These are phyloP conservation scores for Filobasidium uniguttulatum DNA, from an alignment of 1,284 basidiomycete species.

Conservation along the genomic window DNA sequence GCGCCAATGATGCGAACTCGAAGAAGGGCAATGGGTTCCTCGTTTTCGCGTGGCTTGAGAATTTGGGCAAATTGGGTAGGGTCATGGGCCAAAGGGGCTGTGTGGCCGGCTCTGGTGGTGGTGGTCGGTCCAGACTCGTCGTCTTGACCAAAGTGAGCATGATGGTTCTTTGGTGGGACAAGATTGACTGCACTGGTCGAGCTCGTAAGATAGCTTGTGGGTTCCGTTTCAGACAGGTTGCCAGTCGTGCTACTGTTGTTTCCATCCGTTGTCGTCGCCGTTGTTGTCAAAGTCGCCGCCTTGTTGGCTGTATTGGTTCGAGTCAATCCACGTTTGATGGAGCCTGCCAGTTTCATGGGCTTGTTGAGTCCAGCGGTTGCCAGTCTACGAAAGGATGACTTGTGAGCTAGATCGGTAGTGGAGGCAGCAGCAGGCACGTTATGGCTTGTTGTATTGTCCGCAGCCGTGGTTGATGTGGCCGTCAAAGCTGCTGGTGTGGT, in stretches of 20 bases:
- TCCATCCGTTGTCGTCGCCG: neutral
- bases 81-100: neutral
- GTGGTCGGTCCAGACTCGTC: neutral
- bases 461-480: too few species aligned
- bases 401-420: too few species aligned
- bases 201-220: too few species aligned
- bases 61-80: neutral
- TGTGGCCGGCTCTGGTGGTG: neutral
- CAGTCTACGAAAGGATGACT: neutral
- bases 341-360: conserved; percentile 5
- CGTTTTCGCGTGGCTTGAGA: conserved; percentile 31
- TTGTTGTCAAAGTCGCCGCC: neutral
- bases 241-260: neutral
- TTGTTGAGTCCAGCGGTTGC: neutral
- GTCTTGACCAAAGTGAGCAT: too few species aligned
- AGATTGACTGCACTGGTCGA: too few species aligned
- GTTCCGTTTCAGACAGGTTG: too few species aligned
- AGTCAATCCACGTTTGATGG: conserved; percentile 5
- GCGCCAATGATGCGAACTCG: conserved; percentile 38
- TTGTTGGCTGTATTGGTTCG: neutral
- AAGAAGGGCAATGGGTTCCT: conserved; percentile 34
- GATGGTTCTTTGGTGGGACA: too few species aligned
- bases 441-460: too few species aligned
- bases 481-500: too few species aligned
- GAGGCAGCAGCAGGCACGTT: too few species aligned